Percentiles rank a stretch among this genome's conserved stretches.
phyloP scores from a whole-genome alignment of 495 filamentous ascomycete species.

The Penicillium samsonianum region DNA sequence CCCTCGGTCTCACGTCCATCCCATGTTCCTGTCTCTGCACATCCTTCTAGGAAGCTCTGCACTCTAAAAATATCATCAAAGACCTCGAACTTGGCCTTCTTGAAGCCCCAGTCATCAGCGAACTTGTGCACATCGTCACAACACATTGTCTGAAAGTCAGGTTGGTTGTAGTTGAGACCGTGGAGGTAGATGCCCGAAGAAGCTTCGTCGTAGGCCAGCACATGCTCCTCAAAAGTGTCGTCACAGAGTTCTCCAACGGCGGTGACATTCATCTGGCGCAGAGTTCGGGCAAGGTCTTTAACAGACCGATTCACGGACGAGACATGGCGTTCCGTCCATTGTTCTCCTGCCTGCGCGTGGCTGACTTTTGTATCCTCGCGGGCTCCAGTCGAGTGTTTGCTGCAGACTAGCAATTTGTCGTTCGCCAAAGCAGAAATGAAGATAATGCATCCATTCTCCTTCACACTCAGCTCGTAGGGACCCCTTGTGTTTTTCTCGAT shows the following conservation, averaged over 20 bases:
- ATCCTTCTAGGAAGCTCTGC: conserved; percentile 75
- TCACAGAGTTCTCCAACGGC: conserved; percentile 97
- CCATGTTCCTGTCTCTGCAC: conserved; percentile 83
- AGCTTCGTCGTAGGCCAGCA: conserved; percentile 83
- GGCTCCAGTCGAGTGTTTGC: conserved; percentile 92
- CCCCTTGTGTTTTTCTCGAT: conserved; percentile 76
- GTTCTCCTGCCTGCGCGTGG: conserved; percentile 84
- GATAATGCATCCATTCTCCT: conserved; percentile 99
- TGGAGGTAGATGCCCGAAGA: conserved; percentile 92
- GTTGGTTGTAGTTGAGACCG: conserved; percentile 91
- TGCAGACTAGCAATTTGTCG: conserved; percentile 86
- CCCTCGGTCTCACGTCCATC: conserved; percentile 91
- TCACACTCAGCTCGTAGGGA: conserved; percentile 93
- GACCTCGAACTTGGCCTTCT: conserved; percentile 77
- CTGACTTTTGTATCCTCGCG: conserved; percentile 67
- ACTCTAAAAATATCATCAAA: conserved; percentile 73
- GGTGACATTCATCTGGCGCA: conserved; percentile 81
- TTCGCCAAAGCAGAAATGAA: conserved; percentile 92
- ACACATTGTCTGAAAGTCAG: conserved; percentile 83
- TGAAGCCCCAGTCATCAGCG: conserved; percentile 91
- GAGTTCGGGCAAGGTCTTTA: conserved; percentile 69
- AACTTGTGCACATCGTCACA: conserved; percentile 79
- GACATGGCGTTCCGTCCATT: conserved; percentile 81
- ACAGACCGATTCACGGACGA: conserved; percentile 70
- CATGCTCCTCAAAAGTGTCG: conserved; percentile 94